Base-by-base conservation (phyloP, 768 basidiomycete species). In the Pisolithus sp. region DNA sequence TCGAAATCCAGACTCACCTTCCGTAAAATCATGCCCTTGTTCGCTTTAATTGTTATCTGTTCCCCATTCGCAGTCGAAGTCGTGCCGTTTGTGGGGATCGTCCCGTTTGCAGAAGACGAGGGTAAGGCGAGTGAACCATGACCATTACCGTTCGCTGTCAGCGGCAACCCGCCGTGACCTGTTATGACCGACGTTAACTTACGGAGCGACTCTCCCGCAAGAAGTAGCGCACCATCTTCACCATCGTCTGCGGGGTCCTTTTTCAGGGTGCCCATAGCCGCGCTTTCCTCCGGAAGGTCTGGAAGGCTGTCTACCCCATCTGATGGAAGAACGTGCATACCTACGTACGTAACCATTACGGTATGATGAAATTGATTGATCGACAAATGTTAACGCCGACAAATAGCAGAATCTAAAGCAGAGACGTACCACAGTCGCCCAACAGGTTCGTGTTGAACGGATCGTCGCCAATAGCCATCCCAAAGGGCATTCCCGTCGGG, bases 21-120 rank as follows among this genome's bases (percentile, higher is more conserved):
- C 58, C 89, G 68, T 42, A 95, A 69, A 40, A 95, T 93, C 83
- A 94, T 89, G 31, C 93, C 92, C 75, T 95, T 95, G 71, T 95
- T 94, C 24, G 92, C 92, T 64, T 94, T 94, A 49, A 89, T 85
- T 28, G 77, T 75, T 18, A 66, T 68, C 18, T 71, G 72, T 30
- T 75, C 73, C 20, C 66, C 68, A 23, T 23, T 58, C 18, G 36
- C 55, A 44, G 34, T 24, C 15, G 48, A 31, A 12, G 50, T 49
- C 20, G 45, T 48, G 3, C 51, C 57, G n/a, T 57, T 58, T 10
- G 47, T 43, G 9, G 51, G 15, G 3, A 57, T 54, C 13, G 62
- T 54, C 12, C 60, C 62, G 31, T 62, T 57, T 13, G 64, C 59
- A 30, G 52, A 50, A 1, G 56, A 58, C 0, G 60, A 53, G 24